Conservation (phyloP, 2,329 filamentous ascomycete genomes). For the Niveomyces coronatus region DNA sequence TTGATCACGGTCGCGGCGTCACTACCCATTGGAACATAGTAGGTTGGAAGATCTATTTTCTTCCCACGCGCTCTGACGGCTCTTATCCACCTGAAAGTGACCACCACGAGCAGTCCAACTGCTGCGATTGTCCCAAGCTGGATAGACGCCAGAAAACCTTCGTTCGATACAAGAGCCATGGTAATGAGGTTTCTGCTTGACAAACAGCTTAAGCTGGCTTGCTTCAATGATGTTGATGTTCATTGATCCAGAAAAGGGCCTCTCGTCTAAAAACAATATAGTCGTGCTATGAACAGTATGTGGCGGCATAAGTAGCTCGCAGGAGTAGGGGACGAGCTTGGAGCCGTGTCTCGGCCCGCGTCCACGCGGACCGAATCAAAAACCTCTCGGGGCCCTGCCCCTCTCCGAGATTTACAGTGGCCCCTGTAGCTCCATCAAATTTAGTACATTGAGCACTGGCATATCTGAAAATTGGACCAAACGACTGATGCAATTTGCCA, state of each 20-base stretch:
- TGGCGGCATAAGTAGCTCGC: neutral
- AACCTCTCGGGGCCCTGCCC: neutral
- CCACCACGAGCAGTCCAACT: neutral
- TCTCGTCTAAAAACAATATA: neutral
- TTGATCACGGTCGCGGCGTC: neutral
- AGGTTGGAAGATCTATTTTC: neutral
- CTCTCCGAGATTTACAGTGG: neutral
- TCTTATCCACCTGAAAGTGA: neutral
- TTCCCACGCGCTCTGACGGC: neutral
- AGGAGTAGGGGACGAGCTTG: neutral
- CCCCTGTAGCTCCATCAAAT: neutral
- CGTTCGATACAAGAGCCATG: neutral
- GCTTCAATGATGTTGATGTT: neutral
- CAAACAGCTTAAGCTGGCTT: neutral
- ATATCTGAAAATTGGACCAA: neutral
- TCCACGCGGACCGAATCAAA: slow-evolving; percentile 1
- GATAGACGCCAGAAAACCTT: neutral
- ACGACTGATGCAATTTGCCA: neutral
- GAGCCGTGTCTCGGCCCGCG: neutral
- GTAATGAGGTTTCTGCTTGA: neutral
- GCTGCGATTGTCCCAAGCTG: neutral
- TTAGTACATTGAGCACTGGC: neutral
- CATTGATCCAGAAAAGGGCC: neutral
- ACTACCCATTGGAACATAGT: neutral
- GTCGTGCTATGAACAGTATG: slow-evolving; percentile 1